A percentile compares a stretch with the other conserved stretches of the same genome.
Conservation (phyloP, 1,284 basidiomycete genomes). For the Microbotryum intermedium region DNA sequence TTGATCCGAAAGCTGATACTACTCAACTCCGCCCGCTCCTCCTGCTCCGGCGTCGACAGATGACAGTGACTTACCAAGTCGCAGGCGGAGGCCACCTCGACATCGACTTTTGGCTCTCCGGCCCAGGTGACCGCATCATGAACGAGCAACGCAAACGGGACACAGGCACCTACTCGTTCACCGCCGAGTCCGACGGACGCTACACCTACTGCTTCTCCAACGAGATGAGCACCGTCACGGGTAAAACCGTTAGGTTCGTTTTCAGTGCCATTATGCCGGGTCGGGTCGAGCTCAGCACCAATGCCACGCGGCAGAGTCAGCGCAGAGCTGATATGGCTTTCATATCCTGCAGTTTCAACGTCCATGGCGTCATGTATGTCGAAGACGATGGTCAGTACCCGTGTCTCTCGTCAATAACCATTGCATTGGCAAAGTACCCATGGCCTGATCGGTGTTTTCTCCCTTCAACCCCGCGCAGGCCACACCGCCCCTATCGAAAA, state of each 20-base stretch:
- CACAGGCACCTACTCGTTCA: constrained; percentile 81
- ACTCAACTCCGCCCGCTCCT: no score
- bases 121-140: constrained; percentile 60
- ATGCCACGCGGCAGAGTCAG: neutral
- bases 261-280: neutral
- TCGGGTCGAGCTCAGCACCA: neutral
- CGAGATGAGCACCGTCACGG: constrained; percentile 86
- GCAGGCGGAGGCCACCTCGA: constrained; percentile 92
- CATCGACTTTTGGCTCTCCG: constrained; percentile 85
- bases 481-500: constrained; percentile 84
- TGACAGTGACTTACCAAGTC: constrained; percentile 99
- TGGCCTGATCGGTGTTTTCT: neutral
- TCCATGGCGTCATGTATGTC: constrained; percentile 92
- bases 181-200: constrained; percentile 74
- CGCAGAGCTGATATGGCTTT: neutral
- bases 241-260: constrained; percentile 82
- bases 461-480: constrained; percentile 25
- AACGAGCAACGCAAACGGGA: constrained; percentile 75
- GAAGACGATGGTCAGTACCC: constrained; percentile 62
- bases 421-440: no score
- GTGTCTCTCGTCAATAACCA: no score
- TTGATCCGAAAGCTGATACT: neutral
- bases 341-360: constrained; percentile 70
- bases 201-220: constrained; percentile 98
- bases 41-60: constrained; percentile 48